These are phyloP conservation scores for Mollisia scopiformis DNA, from an alignment of 2,329 filamentous ascomycete species.

Conservation along the genomic window DNA sequence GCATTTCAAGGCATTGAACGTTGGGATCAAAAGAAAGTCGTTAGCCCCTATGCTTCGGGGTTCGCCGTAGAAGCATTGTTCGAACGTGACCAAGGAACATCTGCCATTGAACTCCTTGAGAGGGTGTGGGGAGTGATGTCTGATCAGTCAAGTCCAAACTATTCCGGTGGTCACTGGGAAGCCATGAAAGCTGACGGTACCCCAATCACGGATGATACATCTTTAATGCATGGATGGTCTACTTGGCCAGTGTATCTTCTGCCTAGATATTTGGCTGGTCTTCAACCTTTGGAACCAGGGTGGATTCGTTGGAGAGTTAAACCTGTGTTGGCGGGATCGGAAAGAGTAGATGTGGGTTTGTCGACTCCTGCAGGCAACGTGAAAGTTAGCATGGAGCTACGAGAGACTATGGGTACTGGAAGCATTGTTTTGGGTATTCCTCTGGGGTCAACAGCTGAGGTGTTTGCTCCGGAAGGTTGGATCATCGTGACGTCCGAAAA, in stretches of 20 bases:
- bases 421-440: conserved; percentile 18
- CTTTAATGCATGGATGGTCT: conserved; percentile 28
- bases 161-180: conserved; percentile 30
- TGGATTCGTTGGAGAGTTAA: conserved; percentile 23
- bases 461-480: conserved; percentile 18
- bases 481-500: background rate
- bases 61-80: conserved; percentile 27
- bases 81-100: conserved; percentile 5
- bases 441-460: conserved; percentile 14
- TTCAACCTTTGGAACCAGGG: conserved; percentile 22
- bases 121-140: conserved; percentile 28
- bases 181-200: conserved; percentile 24
- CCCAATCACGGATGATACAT: conserved; percentile 23
- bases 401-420: conserved; percentile 15
- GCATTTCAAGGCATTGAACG: conserved; percentile 21
- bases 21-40: conserved; percentile 21
- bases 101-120: conserved; percentile 21
- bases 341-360: conserved; percentile 19
- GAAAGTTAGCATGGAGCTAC: conserved; percentile 16
- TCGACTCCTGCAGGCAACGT: conserved; percentile 16
- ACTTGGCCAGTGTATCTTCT: conserved; percentile 28
- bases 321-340: conserved; percentile 24
- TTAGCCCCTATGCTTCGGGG: conserved; percentile 28
- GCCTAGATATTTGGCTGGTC: conserved; percentile 25
- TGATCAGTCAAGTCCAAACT: conserved; percentile 20